phyloP scores from a whole-genome alignment of 129 eudicot species.

The Daucus carota region DH1_v3.0 NC_030382.2:58418001-58418500 shows the following conservation, averaged over 20 bases:
- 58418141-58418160: neutral
- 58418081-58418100: neutral
- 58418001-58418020: neutral
- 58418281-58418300: neutral
- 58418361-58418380: neutral
- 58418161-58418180: neutral
- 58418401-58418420: neutral
- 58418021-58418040: neutral
- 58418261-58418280: no score
- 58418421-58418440: neutral
- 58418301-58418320: no score
- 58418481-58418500: no score
- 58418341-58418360: no score
- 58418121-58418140: neutral
- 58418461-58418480: neutral
- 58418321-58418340: no score
- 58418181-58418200: no score
- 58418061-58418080: neutral
- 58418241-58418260: neutral
- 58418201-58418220: neutral
- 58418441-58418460: neutral
- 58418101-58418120: neutral
- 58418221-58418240: neutral
- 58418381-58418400: neutral
- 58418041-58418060: neutral